Evolutionary conservation across 257 asterid genomes (phyloP), one percentile per base, ranked within the genome.

Genomic region (Thymus mandschuricus): DNA sequence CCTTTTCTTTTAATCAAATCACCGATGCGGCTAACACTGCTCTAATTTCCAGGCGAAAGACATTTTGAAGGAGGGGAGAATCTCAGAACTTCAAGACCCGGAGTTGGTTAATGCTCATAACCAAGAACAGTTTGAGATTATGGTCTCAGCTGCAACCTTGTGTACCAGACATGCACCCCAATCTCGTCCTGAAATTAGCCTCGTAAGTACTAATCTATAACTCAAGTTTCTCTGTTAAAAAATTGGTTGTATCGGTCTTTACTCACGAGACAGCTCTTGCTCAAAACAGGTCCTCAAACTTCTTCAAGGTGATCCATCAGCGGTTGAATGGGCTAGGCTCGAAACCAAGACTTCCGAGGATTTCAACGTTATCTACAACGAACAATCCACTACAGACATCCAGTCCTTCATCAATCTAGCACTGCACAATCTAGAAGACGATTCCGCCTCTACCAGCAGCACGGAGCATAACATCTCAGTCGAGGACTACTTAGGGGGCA

Each of bases 401-500:
- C 96, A 93, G 79, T 87, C 92, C 34, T 87, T 86, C 76, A 79
- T 93, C 67, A 89, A 93, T 59, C 91, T 93, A 3, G 98, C 96
- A 4, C 75, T 93, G 75, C 83, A 81, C 49, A 79, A 91, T 68
- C 41, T 89, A 82, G 97, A 86, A 72, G 96, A 91, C 9, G 96
- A 88, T 59, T 81, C 91, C 5, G 83, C 70, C 48, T 91, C 97
- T n/a, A 74, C 63, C 44, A 82, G 87, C 86, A 88, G 97, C 80
- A 75, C 81, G 0, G 91, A 85, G 63, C 87, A 81, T 64, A 87
- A 81, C 79, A 83, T 86, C 64, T 89, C 96, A 0, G 96, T 91
- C 34, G 97, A 93, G 82, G 96, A 86, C 80, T 93, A 91, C 73
- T 80, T 91, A 68, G 85, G 76, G 30, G 93, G 94, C 50, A 80